Evolutionary conservation across 805 yeast genomes (phyloP).

Genomic region (Candida germanica): DNA sequence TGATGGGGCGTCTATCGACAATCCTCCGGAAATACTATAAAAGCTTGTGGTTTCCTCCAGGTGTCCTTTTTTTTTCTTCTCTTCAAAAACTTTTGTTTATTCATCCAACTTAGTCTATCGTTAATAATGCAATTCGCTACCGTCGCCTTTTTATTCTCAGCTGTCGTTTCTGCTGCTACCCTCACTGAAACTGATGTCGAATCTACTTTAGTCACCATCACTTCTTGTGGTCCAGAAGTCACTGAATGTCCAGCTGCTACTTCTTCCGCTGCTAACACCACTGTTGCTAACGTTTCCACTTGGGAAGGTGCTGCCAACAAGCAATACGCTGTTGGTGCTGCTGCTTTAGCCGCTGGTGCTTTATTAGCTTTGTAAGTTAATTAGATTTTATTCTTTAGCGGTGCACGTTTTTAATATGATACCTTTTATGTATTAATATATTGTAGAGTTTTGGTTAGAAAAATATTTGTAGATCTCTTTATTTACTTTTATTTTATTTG

Average conservation of each 20-base stretch:
- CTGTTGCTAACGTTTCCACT: slow-evolving; percentile 32
- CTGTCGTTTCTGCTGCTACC: slow-evolving; percentile 19
- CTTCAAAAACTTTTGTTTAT: slow-evolving; percentile 15
- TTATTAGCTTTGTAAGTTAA: slow-evolving; percentile 55
- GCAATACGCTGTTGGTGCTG: slow-evolving; percentile 43
- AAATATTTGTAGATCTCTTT: too few relatives aligned
- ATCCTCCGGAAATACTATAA: slow-evolving; percentile 1
- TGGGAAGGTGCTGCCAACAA: slow-evolving; percentile 38
- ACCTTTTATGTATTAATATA: slow-evolving; percentile 4
- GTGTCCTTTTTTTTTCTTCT: slow-evolving; percentile 13
- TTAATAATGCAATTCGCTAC: slow-evolving; percentile 39
- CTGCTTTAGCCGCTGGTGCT: slow-evolving; percentile 49
- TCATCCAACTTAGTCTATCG: slow-evolving; percentile 36
- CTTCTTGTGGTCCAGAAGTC: slow-evolving; percentile 43
- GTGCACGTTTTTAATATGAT: slow-evolving; percentile 10
- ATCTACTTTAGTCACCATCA: slow-evolving; percentile 46
- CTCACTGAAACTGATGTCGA: slow-evolving; percentile 32
- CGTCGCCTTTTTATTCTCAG: slow-evolving; percentile 18
- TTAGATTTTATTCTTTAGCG: slow-evolving; percentile 5
- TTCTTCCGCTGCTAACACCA: slow-evolving; percentile 17
- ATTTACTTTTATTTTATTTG: too few relatives aligned
- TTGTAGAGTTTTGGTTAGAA: slow-evolving; percentile 1
- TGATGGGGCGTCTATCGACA: background rate
- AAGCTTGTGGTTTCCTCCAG: background rate
- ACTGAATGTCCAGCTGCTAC: slow-evolving; percentile 45